A percentile compares a stretch with the other conserved stretches of the same genome.
Conservation (phyloP, 192 early-diverging fungal genomes). For the Fimicolochytrium jonesii region DNA sequence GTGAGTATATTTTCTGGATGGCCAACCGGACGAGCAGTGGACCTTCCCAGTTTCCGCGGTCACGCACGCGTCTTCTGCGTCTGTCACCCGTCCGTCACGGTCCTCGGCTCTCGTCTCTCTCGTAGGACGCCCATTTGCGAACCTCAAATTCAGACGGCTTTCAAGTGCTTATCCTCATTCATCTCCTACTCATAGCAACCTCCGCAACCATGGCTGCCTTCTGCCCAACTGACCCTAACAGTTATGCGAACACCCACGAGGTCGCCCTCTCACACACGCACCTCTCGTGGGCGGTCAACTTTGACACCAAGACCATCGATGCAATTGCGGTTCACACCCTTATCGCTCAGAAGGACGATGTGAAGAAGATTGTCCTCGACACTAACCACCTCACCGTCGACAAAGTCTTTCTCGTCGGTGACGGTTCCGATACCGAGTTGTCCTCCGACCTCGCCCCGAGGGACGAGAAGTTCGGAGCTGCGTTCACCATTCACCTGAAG, state of each 20-base stretch:
- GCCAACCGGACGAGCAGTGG: no score
- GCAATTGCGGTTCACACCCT: constrained; percentile 66
- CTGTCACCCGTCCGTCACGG: no score
- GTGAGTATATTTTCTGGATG: no score
- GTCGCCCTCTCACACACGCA: constrained; percentile 71
- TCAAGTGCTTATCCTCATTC: no score
- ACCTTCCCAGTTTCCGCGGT: no score
- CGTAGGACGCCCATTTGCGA: no score
- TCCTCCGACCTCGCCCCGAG: constrained; percentile 51
- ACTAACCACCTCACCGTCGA: constrained; percentile 55
- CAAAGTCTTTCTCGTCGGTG: not conserved
- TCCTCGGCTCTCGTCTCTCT: no score
- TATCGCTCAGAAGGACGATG: constrained; percentile 47
- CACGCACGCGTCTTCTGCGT: no score
- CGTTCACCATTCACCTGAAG: constrained; percentile 62
- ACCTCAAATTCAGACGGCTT: no score
- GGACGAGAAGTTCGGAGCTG: constrained; percentile 67
- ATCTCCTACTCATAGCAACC: no score
- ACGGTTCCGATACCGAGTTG: not conserved
- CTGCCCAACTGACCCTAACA: constrained; percentile 78
- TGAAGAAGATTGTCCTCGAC: constrained; percentile 61
- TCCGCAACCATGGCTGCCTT: no score
- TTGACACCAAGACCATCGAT: constrained; percentile 60
- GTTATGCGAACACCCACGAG: constrained; percentile 74
- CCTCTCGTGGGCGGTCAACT: constrained; percentile 73